phyloP scores from a whole-genome alignment of 1,284 basidiomycete species.

The Anthracocystis walkeri region DNA sequence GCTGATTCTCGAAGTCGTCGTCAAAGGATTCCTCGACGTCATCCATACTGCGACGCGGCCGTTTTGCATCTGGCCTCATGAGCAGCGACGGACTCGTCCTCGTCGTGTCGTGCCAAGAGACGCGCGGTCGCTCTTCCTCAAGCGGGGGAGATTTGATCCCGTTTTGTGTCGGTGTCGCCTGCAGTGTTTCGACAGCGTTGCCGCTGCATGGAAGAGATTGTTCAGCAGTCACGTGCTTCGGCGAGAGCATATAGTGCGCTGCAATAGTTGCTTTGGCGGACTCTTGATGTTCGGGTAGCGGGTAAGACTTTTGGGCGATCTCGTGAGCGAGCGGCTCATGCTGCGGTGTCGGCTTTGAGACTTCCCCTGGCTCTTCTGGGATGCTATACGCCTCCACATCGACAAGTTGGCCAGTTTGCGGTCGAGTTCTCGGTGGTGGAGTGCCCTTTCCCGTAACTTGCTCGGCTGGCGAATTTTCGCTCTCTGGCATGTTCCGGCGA shows the following conservation, averaged over 20 bases:
- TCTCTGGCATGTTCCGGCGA: neutral
- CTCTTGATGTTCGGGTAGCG: neutral
- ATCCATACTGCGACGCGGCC: neutral
- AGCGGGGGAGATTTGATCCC: neutral
- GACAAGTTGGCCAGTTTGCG: neutral
- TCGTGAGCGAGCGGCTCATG: neutral
- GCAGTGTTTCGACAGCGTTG: neutral
- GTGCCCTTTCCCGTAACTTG: neutral
- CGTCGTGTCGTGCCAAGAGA: conserved; percentile 35
- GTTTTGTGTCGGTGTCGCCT: neutral
- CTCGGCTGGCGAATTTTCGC: neutral
- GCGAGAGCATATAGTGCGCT: neutral
- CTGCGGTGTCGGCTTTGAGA: neutral
- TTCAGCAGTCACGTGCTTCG: neutral
- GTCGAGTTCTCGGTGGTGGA: neutral
- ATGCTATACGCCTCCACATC: conserved; percentile 30
- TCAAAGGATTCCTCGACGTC: conserved; percentile 14
- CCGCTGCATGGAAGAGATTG: neutral
- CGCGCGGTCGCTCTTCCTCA: conserved; percentile 27
- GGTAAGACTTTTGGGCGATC: neutral
- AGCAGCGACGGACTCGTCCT: conserved; percentile 3
- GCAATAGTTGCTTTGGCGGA: neutral
- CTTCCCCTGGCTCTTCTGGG: conserved; percentile 18
- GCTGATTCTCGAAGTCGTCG: conserved; percentile 25
- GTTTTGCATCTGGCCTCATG: conserved; percentile 20